Base-by-base conservation (phyloP, 495 filamentous ascomycete species). In the Hamigera avellanea region DNA sequence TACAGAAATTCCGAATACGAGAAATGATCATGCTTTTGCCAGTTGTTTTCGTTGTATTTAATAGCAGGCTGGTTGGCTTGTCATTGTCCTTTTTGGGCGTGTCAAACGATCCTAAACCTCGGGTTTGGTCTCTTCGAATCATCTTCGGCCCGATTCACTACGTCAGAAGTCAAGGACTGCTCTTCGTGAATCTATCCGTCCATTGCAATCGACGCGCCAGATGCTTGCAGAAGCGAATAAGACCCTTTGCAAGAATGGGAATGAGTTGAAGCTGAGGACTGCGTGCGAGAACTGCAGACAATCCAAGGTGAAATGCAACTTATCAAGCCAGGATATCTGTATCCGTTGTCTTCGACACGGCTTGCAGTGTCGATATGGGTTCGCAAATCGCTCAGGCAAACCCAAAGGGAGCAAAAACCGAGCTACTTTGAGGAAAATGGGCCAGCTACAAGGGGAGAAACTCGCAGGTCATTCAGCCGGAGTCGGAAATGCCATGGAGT, bases 331-430 rank as follows among this genome's bases (percentile, higher is more conserved):
- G 33, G 52, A 54, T 23, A 52, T 56, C 5, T 67, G 64, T 41
- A 59, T 57, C 15, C 59, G 64, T 12, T 67, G 64, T 44, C 51
- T 60, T 19, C 62, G 62, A 3, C 60, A 67, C 39, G 61, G 62
- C n/a, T 40, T 66, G 31, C 53, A 57, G 33, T 67, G 64, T 37
- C 56, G 55, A 41, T 66, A 67, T 36, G 55, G 64, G 19, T 57
- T 61, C 39, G 64, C 64, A 31, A 65, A 65, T 35, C 58, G 64
- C 14, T 65, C 64, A 8, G 64, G 64, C 6, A 67, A 67, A 38
- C 64, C 64, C 13, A 67, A 67, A 38, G 64, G 64, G 6, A 67
- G 61, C 41, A 67, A 67, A 35, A 67, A 67, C 37, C 51, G 61
- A 32, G 57, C 64, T 1, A 67, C 64, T 7, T 40, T 67, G 10